These are phyloP conservation scores for Halophytophthora batemanensis DNA, from an alignment of 352 stramenopile genomes.

Conservation along the genomic window DNA sequence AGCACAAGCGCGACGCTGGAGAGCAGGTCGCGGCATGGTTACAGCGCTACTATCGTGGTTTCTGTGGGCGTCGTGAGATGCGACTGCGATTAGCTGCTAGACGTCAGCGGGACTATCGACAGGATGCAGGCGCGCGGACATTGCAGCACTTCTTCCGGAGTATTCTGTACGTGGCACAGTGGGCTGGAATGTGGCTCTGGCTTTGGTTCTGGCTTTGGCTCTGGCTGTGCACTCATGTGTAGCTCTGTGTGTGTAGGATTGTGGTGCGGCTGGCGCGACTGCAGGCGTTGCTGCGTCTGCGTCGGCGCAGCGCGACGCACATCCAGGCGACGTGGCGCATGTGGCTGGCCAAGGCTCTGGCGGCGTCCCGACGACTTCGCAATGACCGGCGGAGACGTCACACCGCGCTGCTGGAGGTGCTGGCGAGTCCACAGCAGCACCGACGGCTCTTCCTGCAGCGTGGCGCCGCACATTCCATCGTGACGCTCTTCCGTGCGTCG, in stretches of 20 bases:
- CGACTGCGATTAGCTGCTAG: constrained; percentile 21
- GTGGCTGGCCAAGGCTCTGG: constrained; percentile 59
- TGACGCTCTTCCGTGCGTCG: constrained; percentile 42
- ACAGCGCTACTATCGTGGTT: constrained; percentile 49
- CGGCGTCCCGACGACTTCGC: constrained; percentile 35
- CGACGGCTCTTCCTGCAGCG: constrained; percentile 47
- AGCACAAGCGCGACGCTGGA: constrained; percentile 50
- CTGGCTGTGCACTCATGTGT: constrained; percentile 5
- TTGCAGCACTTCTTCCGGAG: constrained; percentile 80
- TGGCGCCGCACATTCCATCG: constrained; percentile 49
- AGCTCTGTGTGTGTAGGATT: constrained; percentile 32
- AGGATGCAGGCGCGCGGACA: constrained; percentile 35
- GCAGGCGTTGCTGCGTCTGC: constrained; percentile 29
- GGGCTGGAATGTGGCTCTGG: background rate
- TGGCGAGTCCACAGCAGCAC: constrained; percentile 19
- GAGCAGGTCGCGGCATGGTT: constrained; percentile 30
- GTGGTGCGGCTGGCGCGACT: constrained; percentile 48
- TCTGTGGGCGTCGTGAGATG: constrained; percentile 39
- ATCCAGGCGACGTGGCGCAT: constrained; percentile 81
- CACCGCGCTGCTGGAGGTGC: constrained; percentile 22
- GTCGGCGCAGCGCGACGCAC: constrained; percentile 34
- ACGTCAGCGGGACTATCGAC: constrained; percentile 32
- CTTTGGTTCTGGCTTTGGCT: background rate
- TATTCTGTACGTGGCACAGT: constrained; percentile 47
- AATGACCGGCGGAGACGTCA: constrained; percentile 35